These are phyloP conservation scores for Dovyalis caffra DNA, from an alignment of 345 rosid species.

Conservation along the genomic window DNA sequence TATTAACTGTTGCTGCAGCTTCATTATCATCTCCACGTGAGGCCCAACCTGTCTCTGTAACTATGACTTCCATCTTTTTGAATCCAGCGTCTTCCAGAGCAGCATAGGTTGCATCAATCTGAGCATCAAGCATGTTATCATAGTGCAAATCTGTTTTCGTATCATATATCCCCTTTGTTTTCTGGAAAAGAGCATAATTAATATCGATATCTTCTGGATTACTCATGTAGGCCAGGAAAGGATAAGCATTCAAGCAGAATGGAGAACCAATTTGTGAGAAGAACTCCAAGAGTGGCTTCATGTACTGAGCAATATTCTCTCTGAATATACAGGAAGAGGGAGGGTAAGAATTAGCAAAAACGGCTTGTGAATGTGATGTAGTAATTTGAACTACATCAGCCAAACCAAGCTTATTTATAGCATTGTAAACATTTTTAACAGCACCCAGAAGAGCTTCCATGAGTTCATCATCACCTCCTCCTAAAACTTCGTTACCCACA, in stretches of 20 bases:
- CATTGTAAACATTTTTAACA: conserved; percentile 65
- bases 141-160: conserved; percentile 64
- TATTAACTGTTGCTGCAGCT: conserved; percentile 74
- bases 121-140: conserved; percentile 99
- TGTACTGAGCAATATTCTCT: conserved; percentile 61
- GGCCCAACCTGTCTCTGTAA: conserved; percentile 98
- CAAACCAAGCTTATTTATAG: conserved; percentile 54
- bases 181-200: conserved; percentile 87
- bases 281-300: conserved; percentile 88
- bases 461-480: conserved; percentile 53
- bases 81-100: conserved; percentile 83
- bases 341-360: conserved; percentile 78
- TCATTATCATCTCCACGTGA: conserved; percentile 80
- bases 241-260: conserved; percentile 95
- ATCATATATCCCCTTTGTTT: conserved; percentile 69
- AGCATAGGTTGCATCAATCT: conserved; percentile 91
- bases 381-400: conserved; percentile 71
- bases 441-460: conserved; percentile 76
- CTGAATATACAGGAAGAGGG: conserved; percentile 85
- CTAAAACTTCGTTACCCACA: conserved; percentile 89
- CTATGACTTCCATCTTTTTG: conserved; percentile 79
- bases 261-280: conserved; percentile 79
- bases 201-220: conserved; percentile 77
- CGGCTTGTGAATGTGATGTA: conserved; percentile 92
- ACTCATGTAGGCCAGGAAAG: conserved; percentile 76